phyloP scores from a whole-genome alignment of 768 basidiomycete species.

The Paxillus rubicundulus region DNA sequence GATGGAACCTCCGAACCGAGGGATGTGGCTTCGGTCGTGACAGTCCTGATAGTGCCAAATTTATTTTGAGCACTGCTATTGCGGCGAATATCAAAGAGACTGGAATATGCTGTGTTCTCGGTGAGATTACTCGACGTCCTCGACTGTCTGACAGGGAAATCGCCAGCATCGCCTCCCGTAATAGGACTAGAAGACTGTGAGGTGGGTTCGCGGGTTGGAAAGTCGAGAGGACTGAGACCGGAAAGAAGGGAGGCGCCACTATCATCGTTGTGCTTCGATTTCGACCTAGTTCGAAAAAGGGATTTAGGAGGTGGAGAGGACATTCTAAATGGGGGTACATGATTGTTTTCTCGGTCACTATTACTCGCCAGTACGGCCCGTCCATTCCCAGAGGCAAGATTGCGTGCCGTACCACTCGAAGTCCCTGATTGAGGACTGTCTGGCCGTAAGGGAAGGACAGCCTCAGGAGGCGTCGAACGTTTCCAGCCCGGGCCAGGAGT shows the following conservation, averaged over 20 bases:
- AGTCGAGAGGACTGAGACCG: conserved; percentile 25
- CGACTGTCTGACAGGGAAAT: conserved; percentile 53
- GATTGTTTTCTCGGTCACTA: conserved; percentile 34
- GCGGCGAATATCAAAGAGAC: conserved; percentile 54
- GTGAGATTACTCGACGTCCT: conserved; percentile 61
- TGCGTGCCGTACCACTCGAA: conserved; percentile 32
- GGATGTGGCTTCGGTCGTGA: conserved; percentile 79
- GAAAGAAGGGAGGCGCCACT: conserved; percentile 8
- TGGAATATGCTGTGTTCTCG: conserved; percentile 56
- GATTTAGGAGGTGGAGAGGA: conserved; percentile 45
- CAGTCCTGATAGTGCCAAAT: conserved; percentile 79
- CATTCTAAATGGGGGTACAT: conserved; percentile 36
- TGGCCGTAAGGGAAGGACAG: conserved; percentile 50
- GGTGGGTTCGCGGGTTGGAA: conserved; percentile 37
- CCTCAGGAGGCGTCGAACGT: conserved; percentile 49
- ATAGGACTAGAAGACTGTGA: conserved; percentile 36
- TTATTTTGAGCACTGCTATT: conserved; percentile 49
- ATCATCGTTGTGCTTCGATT: conserved; percentile 14
- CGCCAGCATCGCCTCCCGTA: conserved; percentile 31
- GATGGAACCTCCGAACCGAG: conserved; percentile 58
- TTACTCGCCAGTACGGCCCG: conserved; percentile 7
- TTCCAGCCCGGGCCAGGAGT: conserved; percentile 36
- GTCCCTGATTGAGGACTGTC: conserved; percentile 53
- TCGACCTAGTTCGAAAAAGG: conserved; percentile 45
- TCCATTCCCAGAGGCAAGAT: conserved; percentile 16